Evolutionary conservation across 768 basidiomycete species (phyloP).

Genomic region (Kwoniella europaea): DNA sequence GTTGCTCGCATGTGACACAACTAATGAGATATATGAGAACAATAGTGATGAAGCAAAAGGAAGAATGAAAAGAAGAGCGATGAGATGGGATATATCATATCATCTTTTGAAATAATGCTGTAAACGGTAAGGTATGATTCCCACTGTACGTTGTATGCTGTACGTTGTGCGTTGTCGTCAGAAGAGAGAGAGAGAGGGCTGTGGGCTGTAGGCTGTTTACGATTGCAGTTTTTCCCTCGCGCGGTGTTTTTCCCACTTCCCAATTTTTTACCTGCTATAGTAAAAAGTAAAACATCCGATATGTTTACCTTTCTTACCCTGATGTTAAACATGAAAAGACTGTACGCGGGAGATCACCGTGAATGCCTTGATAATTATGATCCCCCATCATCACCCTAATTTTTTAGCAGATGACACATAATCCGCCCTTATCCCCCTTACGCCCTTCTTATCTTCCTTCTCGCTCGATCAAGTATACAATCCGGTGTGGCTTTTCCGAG

Average conservation of each 20-base stretch:
- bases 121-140: too few species aligned
- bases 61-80: neutral
- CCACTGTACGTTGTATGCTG: too few species aligned
- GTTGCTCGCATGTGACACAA: neutral
- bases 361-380: neutral
- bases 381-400: neutral
- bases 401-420: neutral
- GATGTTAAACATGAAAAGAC: neutral
- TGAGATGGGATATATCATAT: neutral
- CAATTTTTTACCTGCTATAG: too few species aligned
- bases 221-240: neutral
- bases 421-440: neutral
- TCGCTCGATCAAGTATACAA: neutral
- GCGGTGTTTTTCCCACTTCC: neutral
- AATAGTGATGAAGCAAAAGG: neutral
- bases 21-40: neutral
- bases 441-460: neutral
- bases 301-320: neutral
- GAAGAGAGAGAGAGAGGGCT: too few species aligned
- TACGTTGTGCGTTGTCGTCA: too few species aligned
- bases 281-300: neutral
- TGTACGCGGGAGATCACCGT: neutral
- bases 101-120: too few species aligned
- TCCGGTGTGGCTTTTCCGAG: conserved; percentile 15
- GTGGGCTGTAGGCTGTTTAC: neutral